Percentiles rank a stretch among this genome's conserved stretches.
phyloP scores from a whole-genome alignment of 352 stramenopile genomes.

The Phytophthora tentaculata region DNA sequence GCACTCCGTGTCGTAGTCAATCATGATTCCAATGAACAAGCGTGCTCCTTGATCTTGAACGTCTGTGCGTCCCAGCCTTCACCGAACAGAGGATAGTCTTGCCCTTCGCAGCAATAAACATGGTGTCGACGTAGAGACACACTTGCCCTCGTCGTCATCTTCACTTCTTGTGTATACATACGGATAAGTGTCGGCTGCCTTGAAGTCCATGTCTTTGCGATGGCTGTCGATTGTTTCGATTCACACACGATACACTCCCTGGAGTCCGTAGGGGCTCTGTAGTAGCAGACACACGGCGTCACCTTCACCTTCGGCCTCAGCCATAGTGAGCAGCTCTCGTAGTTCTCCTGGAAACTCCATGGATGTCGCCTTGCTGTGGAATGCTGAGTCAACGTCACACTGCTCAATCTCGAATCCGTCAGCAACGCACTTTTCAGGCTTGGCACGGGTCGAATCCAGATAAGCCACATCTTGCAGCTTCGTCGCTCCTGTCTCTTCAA shows the following conservation, averaged over 20 bases:
- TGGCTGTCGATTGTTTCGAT: neutral
- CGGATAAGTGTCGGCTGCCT: neutral
- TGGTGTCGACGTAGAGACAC: neutral
- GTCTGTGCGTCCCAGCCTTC: neutral
- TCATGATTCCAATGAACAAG: neutral
- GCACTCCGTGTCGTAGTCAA: neutral
- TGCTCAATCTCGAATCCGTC: neutral
- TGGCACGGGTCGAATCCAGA: neutral
- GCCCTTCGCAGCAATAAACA: neutral
- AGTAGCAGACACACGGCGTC: neutral
- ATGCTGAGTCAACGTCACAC: neutral
- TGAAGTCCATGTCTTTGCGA: neutral
- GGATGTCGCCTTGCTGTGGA: neutral
- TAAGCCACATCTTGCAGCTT: neutral
- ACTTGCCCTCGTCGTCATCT: neutral
- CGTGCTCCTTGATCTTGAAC: neutral
- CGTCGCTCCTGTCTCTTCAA: no score
- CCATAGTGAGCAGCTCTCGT: neutral
- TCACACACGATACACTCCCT: neutral
- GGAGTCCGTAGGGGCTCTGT: neutral
- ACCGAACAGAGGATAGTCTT: neutral
- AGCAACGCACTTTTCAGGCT: neutral
- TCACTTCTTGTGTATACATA: neutral
- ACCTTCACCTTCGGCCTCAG: neutral
- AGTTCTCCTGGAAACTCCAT: neutral